Evolutionary conservation across 768 basidiomycete genomes (phyloP).

Genomic region (Suillus spraguei): DNA sequence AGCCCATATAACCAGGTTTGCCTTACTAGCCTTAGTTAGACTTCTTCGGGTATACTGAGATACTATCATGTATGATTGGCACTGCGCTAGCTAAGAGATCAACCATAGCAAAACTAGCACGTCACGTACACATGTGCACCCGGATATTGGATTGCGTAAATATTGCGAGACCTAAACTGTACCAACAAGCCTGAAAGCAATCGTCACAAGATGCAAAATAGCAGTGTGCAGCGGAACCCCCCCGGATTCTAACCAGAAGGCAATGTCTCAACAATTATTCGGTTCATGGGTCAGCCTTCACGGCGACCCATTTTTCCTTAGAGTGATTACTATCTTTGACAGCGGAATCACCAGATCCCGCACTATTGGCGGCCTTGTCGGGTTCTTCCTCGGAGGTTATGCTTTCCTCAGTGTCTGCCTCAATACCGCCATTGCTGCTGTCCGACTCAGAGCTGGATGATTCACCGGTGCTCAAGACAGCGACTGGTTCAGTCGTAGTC

Average conservation of each 20-base stretch:
- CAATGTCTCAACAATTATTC: slow-evolving; percentile 3
- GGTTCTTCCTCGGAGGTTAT: slow-evolving; percentile 71
- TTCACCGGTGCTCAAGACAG: slow-evolving; percentile 32
- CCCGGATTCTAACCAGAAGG: slow-evolving; percentile 5
- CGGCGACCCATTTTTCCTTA: slow-evolving; percentile 79
- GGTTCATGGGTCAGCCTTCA: slow-evolving; percentile 50
- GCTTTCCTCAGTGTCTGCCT: slow-evolving; percentile 78
- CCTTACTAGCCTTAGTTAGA: background rate
- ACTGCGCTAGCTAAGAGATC: background rate
- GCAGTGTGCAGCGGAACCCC: background rate
- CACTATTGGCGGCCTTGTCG: slow-evolving; percentile 40
- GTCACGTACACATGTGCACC: slow-evolving; percentile 1
- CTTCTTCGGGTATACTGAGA: background rate
- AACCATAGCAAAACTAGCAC: slow-evolving; percentile 5
- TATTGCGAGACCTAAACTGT: slow-evolving; percentile 27
- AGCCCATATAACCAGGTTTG: slow-evolving; percentile 45
- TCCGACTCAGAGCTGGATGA: slow-evolving; percentile 61
- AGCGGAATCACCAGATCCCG: slow-evolving; percentile 14
- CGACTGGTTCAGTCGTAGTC: slow-evolving; percentile 20
- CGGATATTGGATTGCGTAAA: slow-evolving; percentile 10
- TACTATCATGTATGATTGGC: background rate
- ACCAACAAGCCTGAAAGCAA: slow-evolving; percentile 22
- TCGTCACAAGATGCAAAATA: slow-evolving; percentile 19
- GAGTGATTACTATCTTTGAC: slow-evolving; percentile 29
- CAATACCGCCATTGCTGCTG: slow-evolving; percentile 57